Conservation (phyloP, 257 asterid genomes). For the Lycium ferocissimum region DNA sequence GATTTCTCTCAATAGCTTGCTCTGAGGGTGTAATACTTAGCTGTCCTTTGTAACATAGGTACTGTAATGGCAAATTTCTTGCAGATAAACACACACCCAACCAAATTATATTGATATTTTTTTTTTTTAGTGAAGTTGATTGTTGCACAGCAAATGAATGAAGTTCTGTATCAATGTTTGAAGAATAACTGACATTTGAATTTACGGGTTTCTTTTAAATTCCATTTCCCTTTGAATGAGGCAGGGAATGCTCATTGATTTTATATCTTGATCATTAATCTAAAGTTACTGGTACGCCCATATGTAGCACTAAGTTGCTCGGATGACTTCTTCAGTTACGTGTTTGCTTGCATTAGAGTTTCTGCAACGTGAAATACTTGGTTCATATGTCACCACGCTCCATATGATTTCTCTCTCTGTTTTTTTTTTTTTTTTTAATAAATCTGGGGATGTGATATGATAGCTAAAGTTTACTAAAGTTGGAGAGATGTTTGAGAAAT, state of each 20-base stretch:
- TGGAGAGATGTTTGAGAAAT: background rate
- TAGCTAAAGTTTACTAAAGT: no score
- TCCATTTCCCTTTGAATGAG: background rate
- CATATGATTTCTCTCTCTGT: background rate
- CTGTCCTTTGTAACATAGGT: background rate
- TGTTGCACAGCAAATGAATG: background rate
- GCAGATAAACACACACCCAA: background rate
- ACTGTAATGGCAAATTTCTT: background rate
- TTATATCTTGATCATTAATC: background rate
- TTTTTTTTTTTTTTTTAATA: no score
- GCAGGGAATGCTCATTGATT: background rate
- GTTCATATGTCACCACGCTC: background rate
- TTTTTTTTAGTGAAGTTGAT: background rate
- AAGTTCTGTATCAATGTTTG: background rate
- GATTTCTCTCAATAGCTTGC: background rate
- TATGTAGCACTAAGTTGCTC: background rate
- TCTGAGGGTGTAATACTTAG: slow-evolving; percentile 16
- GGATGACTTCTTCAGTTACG: background rate
- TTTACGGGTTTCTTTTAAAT: background rate
- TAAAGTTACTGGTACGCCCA: background rate
- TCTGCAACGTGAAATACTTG: background rate
- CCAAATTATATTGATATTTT: background rate
- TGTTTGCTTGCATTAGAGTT: background rate
- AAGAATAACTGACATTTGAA: background rate
- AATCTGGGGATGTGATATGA: background rate